These are phyloP conservation scores for Globisporangium nodosum DNA, from an alignment of 352 stramenopile species.

Conservation along the genomic window DNA sequence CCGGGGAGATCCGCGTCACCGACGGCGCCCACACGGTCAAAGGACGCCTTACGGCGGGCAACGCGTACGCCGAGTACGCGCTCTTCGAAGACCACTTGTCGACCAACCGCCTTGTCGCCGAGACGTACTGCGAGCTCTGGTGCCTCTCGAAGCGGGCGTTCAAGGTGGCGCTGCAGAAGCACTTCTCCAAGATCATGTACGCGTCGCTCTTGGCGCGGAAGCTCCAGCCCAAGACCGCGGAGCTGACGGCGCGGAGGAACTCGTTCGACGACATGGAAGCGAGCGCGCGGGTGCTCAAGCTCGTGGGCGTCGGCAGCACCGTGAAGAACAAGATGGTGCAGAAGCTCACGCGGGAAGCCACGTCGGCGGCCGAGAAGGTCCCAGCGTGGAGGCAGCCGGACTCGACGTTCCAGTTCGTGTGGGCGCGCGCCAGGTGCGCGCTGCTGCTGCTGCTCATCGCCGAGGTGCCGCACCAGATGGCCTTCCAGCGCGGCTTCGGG, in stretches of 20 bases:
- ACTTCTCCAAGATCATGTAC: constrained; percentile 54
- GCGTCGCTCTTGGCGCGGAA: constrained; percentile 33
- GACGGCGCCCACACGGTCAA: constrained; percentile 8
- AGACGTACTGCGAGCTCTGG: constrained; percentile 48
- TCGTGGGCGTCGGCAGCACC: constrained; percentile 27
- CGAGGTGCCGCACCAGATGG: constrained; percentile 39
- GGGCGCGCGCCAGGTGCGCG: constrained; percentile 22
- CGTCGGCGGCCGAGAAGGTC: constrained; percentile 1
- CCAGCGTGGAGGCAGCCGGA: constrained; percentile 21
- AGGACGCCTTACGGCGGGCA: constrained; percentile 24
- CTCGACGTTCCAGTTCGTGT: constrained; percentile 25
- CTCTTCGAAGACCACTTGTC: constrained; percentile 40
- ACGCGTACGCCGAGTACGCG: constrained; percentile 40
- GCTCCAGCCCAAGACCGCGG: neutral
- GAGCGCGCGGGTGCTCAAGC: constrained; percentile 22
- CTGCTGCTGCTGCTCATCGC: constrained; percentile 31
- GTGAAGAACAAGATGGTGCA: constrained; percentile 25
- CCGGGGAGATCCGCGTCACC: constrained; percentile 35
- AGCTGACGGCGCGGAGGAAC: constrained; percentile 11
- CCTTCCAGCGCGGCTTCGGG: constrained; percentile 41
- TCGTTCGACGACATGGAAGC: constrained; percentile 34
- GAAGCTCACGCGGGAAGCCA: constrained; percentile 10
- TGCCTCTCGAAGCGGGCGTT: constrained; percentile 30
- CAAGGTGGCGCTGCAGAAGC: constrained; percentile 36
- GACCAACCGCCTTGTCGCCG: constrained; percentile 24